phyloP scores from a whole-genome alignment of 1,139 yeast genomes.

The Hansenula anomala region DNA sequence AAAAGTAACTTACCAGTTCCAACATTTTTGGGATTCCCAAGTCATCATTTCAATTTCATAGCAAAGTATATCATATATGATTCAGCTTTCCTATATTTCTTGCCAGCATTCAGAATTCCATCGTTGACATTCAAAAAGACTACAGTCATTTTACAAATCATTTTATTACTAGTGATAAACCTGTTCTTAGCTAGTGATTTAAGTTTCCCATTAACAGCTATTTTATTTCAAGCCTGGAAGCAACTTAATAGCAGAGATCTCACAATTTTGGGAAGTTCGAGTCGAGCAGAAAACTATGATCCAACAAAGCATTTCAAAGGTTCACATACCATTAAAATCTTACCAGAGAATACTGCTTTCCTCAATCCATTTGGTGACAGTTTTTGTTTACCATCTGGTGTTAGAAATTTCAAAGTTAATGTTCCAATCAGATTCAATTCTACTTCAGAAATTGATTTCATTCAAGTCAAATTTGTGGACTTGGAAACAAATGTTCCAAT shows the following conservation, averaged over 20 bases:
- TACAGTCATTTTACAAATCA: constrained; percentile 31
- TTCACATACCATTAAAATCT: constrained; percentile 73
- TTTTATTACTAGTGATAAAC: constrained; percentile 30
- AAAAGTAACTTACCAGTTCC: constrained; percentile 25
- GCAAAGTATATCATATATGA: constrained; percentile 72
- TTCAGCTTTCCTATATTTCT: constrained; percentile 58
- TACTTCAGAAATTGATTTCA: constrained; percentile 61
- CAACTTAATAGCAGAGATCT: constrained; percentile 53
- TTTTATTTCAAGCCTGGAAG: constrained; percentile 43
- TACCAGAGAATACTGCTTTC: constrained; percentile 88
- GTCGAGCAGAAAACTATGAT: constrained; percentile 40
- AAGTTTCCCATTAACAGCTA: constrained; percentile 44
- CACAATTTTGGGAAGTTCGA: constrained; percentile 56
- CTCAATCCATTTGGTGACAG: constrained; percentile 71
- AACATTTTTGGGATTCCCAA: constrained; percentile 32
- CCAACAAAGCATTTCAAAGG: constrained; percentile 79
- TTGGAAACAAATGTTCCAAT: constrained; percentile 48
- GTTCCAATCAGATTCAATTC: constrained; percentile 83
- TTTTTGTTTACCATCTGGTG: constrained; percentile 52
- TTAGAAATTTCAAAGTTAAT: constrained; percentile 26
- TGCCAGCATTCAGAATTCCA: constrained; percentile 76
- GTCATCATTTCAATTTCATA: constrained; percentile 52
- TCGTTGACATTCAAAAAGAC: constrained; percentile 49
- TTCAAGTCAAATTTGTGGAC: constrained; percentile 63
- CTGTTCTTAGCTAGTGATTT: constrained; percentile 32